Evolutionary conservation across 2,329 filamentous ascomycete genomes (phyloP).

Genomic region (Ceratocystis eucalypticola): DNA sequence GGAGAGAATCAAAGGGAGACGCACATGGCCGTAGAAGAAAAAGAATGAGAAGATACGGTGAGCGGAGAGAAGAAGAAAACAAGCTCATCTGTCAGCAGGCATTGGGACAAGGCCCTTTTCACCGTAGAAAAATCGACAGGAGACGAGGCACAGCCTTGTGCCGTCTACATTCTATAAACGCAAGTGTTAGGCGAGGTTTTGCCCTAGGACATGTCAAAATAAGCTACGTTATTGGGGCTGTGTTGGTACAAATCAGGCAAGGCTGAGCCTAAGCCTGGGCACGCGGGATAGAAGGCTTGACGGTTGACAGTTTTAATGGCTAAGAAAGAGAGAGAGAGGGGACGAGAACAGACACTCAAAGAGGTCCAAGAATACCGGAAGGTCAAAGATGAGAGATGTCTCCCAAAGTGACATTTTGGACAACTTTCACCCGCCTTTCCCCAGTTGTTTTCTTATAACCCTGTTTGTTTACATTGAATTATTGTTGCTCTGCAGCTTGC

Average conservation of each 20-base stretch:
- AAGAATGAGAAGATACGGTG: background rate
- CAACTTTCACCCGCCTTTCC: background rate
- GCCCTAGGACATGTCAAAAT: conserved; percentile 5
- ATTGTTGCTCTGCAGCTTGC: background rate
- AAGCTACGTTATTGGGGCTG: conserved; percentile 8
- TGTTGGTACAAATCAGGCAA: background rate
- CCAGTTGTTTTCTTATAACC: background rate
- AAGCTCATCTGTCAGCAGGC: background rate
- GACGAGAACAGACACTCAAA: background rate
- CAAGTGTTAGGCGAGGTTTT: background rate
- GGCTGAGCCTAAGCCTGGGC: background rate
- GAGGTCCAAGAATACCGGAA: background rate
- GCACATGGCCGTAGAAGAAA: background rate
- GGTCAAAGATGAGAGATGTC: background rate
- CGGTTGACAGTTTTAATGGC: background rate
- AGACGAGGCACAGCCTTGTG: background rate
- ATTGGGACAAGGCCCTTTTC: background rate
- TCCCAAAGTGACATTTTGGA: background rate
- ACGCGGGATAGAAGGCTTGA: background rate
- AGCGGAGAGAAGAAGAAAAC: background rate
- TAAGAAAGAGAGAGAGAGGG: background rate
- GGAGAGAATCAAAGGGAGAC: conserved; percentile 1
- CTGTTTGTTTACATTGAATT: background rate
- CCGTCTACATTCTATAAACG: background rate
- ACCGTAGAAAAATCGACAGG: background rate